Conservation (phyloP, 192 early-diverging fungal genomes). For the Coemansia aciculifera region DNA sequence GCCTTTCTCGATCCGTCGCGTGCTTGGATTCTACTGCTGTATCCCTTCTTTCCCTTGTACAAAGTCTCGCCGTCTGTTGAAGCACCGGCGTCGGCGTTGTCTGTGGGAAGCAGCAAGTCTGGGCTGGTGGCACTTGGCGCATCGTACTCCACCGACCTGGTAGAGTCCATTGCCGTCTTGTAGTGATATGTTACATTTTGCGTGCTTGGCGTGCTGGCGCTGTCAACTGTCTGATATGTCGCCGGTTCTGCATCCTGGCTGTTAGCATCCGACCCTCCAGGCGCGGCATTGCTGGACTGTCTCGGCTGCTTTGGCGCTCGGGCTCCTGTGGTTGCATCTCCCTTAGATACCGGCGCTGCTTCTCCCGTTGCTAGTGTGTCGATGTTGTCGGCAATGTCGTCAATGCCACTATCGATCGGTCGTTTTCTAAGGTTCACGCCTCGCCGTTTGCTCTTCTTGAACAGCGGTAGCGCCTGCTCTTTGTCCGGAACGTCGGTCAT, state of each 20-base stretch:
- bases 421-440: constrained; percentile 48
- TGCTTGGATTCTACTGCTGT: constrained; percentile 67
- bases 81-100: background rate
- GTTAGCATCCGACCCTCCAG: constrained; percentile 29
- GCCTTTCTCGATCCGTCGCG: constrained; percentile 56
- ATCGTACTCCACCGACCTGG: constrained; percentile 52
- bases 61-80: constrained; percentile 41
- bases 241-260: background rate
- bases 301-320: constrained; percentile 54
- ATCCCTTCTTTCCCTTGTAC: constrained; percentile 70
- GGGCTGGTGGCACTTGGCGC: constrained; percentile 21
- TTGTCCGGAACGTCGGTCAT: constrained; percentile 12
- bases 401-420: constrained; percentile 22
- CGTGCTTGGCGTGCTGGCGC: background rate
- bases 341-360: constrained; percentile 23
- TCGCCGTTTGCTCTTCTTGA: constrained; percentile 54
- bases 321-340: constrained; percentile 29
- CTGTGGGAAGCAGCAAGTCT: background rate
- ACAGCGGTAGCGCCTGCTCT: constrained; percentile 9
- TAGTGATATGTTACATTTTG: constrained; percentile 27
- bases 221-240: background rate
- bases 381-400: constrained; percentile 14
- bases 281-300: constrained; percentile 26
- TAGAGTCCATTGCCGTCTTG: constrained; percentile 36
- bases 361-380: constrained; percentile 13